A percentile compares a stretch with the other conserved stretches of the same genome.
phyloP scores from a whole-genome alignment of 331 rosid species.

The Prunus yedoensis region DNA sequence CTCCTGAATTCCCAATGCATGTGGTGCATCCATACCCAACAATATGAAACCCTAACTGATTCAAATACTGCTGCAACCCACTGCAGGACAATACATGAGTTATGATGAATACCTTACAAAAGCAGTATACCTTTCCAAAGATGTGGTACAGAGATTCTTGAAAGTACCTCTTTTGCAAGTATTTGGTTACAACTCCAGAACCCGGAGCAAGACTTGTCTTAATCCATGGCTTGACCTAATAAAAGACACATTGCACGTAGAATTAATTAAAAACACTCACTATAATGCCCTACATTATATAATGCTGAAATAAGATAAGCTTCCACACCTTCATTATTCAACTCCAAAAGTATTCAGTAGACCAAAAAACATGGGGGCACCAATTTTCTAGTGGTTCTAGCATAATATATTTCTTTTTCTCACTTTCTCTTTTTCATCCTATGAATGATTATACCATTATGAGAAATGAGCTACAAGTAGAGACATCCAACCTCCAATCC shows the following conservation, averaged over 20 bases:
- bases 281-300: not conserved
- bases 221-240: conserved; percentile 83
- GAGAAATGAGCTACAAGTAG: conserved; percentile 24
- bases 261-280: not conserved
- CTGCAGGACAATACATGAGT: conserved; percentile 34
- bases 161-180: conserved; percentile 65
- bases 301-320: conserved; percentile 14
- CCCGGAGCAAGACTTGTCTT: conserved; percentile 95
- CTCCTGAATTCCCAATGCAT: conserved; percentile 92
- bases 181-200: conserved; percentile 89
- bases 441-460: conserved; percentile 10
- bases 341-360: conserved; percentile 19
- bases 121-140: not conserved
- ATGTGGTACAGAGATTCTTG: conserved; percentile 17
- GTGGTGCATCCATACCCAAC: conserved; percentile 95
- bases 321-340: not conserved
- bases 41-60: conserved; percentile 73
- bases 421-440: not conserved
- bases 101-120: conserved; percentile 22
- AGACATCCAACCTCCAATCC: conserved; percentile 76
- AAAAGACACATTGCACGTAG: conserved; percentile 13
- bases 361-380: not conserved
- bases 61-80: conserved; percentile 80
- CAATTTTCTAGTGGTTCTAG: not conserved
- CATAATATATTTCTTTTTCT: not conserved